These are phyloP conservation scores for Chamaecyparis obtusa DNA, from an alignment of 75 land plant genomes.

Conservation along the genomic window DNA sequence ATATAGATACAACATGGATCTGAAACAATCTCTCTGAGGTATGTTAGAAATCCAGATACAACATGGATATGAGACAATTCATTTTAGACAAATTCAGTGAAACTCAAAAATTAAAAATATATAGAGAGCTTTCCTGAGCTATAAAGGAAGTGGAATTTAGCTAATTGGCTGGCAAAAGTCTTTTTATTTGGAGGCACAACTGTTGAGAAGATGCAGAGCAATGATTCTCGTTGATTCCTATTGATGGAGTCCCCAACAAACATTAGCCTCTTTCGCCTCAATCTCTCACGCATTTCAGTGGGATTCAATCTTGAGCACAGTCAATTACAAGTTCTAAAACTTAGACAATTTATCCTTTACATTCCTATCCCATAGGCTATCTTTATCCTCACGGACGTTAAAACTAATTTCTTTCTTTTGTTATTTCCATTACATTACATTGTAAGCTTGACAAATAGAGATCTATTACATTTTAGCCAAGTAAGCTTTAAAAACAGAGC, in stretches of 20 bases:
- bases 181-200: background rate
- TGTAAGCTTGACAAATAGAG: too few species aligned
- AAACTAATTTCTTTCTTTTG: too few species aligned
- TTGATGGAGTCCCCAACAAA: constrained; percentile 54
- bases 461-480: too few species aligned
- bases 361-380: too few species aligned
- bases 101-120: too few species aligned
- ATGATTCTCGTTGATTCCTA: constrained; percentile 43
- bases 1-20: too few species aligned
- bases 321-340: background rate
- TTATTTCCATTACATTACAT: too few species aligned
- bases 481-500: too few species aligned
- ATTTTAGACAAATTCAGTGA: background rate
- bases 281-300: constrained; percentile 7
- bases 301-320: background rate
- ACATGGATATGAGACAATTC: background rate
- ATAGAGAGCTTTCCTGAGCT: background rate
- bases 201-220: constrained; percentile 32
- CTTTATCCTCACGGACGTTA: too few species aligned
- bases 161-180: background rate
- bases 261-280: constrained; percentile 33
- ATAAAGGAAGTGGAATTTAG: background rate
- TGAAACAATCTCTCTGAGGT: too few species aligned
- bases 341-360: too few species aligned
- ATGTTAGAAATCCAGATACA: too few species aligned